Evolutionary conservation across 1,139 yeast genomes (phyloP), one percentile per base, ranked within the genome.

Genomic region (Kazachstania sp.): DNA sequence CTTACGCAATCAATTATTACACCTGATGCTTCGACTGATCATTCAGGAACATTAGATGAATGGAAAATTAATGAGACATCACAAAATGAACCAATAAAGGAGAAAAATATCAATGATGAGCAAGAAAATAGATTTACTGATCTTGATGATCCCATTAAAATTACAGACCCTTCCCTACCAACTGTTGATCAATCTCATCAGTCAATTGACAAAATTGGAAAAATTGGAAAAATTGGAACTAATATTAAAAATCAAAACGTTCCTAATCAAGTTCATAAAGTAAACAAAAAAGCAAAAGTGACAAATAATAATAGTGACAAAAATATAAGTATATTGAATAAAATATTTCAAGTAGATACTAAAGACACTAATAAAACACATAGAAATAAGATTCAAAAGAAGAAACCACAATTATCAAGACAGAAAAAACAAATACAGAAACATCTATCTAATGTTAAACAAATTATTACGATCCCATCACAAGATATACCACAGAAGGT

Each of bases 301-400:
- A 18, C 15, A 40, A 19, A 39, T 2, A 39, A 46, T n/a, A 41
- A 36, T 12, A 41, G 8, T 9, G 28, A 43, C n/a, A 46, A 49
- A 28, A 52, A 60, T 47, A 54, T 57, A 23, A 45, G 47, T 18
- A 44, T 55, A 12, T 44, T 60, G 32, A 60, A 59, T 35, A 50
- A 57, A 18, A 58, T 60, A 6, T 60, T 60, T 46, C 56, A 58
- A 4, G 32, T 31, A 7, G 34, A 31, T 11, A 4, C 16, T 13
- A 35, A 29, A 11, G 9, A 4, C 4, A n/a, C 26, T 15, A 39
- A 23, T 15, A 47, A 39, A 12, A 29, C 23, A 37, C 20, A 26
- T 13, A 37, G 23, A 8, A 47, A 44, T 23, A 30, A 30, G 11
- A n/a, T 23, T 19, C 41, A 42, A 23, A 48, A 42, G 18, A 34